Percentiles rank a stretch among this genome's conserved stretches.
phyloP scores from a whole-genome alignment of 345 rosid species.

The Hypericum perforatum region DNA sequence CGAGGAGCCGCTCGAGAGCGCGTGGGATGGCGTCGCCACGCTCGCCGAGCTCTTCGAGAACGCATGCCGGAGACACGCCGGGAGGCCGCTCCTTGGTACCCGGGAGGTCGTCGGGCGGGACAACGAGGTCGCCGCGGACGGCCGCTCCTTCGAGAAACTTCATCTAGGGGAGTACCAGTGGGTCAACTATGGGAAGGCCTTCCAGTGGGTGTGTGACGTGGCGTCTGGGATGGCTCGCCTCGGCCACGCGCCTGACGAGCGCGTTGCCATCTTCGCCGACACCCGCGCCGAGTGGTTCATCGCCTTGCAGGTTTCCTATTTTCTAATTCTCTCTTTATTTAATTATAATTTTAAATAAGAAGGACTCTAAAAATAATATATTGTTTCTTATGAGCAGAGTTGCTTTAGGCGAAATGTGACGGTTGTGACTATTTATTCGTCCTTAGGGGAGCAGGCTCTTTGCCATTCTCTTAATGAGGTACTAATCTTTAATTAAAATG shows the following conservation, averaged over 20 bases:
- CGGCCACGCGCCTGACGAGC: slow-evolving; percentile 64
- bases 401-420: slow-evolving; percentile 84
- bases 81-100: slow-evolving; percentile 68
- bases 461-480: slow-evolving; percentile 97
- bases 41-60: slow-evolving; percentile 85
- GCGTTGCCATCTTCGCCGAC: slow-evolving; percentile 91
- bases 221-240: slow-evolving; percentile 77
- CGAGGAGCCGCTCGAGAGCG: slow-evolving; percentile 39
- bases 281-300: slow-evolving; percentile 96
- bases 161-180: slow-evolving; percentile 93
- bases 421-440: slow-evolving; percentile 90
- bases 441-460: slow-evolving; percentile 90
- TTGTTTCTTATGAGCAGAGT: slow-evolving; percentile 33
- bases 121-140: slow-evolving; percentile 46
- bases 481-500: not conserved
- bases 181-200: slow-evolving; percentile 54
- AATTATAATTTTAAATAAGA: not conserved
- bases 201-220: slow-evolving; percentile 53
- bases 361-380: not conserved
- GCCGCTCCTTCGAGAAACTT: slow-evolving; percentile 79
- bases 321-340: not conserved
- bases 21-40: slow-evolving; percentile 71
- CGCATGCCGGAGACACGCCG: slow-evolving; percentile 47
- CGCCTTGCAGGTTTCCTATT: slow-evolving; percentile 55
- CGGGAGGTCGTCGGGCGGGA: slow-evolving; percentile 60